phyloP scores from a whole-genome alignment of 495 filamentous ascomycete species.

The Podospora pseudoanserina region DNA sequence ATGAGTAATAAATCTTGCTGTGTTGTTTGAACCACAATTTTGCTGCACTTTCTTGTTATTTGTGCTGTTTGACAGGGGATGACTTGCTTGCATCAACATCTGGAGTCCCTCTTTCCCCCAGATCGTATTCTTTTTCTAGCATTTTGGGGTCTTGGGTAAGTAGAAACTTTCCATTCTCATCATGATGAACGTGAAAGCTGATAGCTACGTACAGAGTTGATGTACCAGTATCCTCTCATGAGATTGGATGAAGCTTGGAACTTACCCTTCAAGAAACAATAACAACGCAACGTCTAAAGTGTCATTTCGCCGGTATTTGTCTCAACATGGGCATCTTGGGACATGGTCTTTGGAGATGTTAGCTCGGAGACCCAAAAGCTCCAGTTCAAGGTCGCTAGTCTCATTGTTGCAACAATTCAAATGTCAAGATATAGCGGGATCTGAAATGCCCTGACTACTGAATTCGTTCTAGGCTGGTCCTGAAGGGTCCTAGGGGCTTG shows the following conservation, averaged over 20 bases:
- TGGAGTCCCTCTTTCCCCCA: too few species aligned
- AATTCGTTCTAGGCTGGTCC: slow-evolving; percentile 3
- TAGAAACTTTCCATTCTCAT: slow-evolving; percentile 75
- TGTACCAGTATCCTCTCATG: slow-evolving; percentile 64
- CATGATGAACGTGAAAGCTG: slow-evolving; percentile 66
- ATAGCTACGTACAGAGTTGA: slow-evolving; percentile 48
- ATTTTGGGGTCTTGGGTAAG: slow-evolving; percentile 56
- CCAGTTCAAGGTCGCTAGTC: too few species aligned
- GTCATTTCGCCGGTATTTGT: slow-evolving; percentile 53
- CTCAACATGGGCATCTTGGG: not conserved
- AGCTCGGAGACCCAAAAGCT: slow-evolving; percentile 32
- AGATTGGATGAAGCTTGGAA: slow-evolving; percentile 70
- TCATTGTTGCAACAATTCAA: too few species aligned
- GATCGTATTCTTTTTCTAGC: too few species aligned
- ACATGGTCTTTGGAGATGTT: slow-evolving; percentile 70
- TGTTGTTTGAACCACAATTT: not conserved
- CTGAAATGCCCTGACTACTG: slow-evolving; percentile 19
- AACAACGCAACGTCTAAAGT: slow-evolving; percentile 67
- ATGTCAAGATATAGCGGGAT: slow-evolving; percentile 23
- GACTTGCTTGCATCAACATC: not conserved
- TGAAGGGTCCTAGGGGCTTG: slow-evolving; percentile 8
- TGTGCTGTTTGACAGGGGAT: not conserved
- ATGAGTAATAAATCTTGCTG: not conserved
- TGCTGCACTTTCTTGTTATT: not conserved
- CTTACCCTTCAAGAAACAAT: slow-evolving; percentile 66